These are phyloP conservation scores for Ophiostoma tasmaniense DNA, from an alignment of 2,329 filamentous ascomycete genomes.

Conservation along the genomic window DNA sequence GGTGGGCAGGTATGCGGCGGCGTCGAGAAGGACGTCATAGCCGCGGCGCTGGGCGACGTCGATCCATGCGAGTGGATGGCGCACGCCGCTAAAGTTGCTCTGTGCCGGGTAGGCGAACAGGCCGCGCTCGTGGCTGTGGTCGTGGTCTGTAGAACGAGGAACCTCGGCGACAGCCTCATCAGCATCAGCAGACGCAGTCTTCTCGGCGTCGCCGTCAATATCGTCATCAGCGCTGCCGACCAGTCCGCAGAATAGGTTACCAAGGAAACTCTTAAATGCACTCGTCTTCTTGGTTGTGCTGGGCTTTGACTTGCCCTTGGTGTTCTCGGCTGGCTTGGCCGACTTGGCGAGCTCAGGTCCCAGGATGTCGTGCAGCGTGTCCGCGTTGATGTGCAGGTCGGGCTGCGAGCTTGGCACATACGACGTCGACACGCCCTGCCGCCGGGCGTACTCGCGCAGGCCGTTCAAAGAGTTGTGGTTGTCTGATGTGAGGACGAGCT, in stretches of 20 bases:
- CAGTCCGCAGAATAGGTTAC: conserved; percentile 9
- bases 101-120: conserved; percentile 40
- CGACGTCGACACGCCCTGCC: conserved; percentile 21
- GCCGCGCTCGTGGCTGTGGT: conserved; percentile 22
- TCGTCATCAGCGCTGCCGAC: background rate
- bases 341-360: conserved; percentile 9
- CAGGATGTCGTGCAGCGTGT: conserved; percentile 24
- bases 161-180: background rate
- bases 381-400: conserved; percentile 26
- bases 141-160: background rate
- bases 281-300: background rate
- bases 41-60: conserved; percentile 29
- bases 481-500: conserved; percentile 31
- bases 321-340: background rate
- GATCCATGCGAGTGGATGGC: conserved; percentile 33
- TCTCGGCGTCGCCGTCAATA: background rate
- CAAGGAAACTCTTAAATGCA: background rate
- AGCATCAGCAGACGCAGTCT: background rate
- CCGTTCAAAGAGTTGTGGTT: conserved; percentile 38
- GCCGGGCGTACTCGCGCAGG: conserved; percentile 30
- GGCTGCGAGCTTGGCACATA: conserved; percentile 27
- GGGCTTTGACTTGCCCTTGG: background rate
- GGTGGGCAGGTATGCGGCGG: conserved; percentile 34
- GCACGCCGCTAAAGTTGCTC: conserved; percentile 38
- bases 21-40: conserved; percentile 35